These are phyloP conservation scores for Sporodiniella umbellata DNA, from an alignment of 371 early-diverging fungal species.

Conservation along the genomic window DNA sequence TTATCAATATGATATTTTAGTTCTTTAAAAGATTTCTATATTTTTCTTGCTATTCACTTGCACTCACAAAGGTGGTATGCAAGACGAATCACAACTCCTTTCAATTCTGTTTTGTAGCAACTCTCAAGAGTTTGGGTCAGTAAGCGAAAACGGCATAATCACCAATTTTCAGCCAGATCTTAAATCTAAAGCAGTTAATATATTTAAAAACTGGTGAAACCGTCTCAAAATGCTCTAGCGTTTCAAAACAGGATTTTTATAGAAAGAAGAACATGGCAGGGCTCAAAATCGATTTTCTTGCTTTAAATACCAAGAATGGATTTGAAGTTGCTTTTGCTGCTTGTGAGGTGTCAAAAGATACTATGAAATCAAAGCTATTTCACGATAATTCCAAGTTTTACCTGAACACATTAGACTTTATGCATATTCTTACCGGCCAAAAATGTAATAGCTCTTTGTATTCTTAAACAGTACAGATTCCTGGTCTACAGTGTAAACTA, in stretches of 20 bases:
- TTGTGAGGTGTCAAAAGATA: conserved; percentile 3
- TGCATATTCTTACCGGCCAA: neutral
- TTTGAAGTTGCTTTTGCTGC: conserved; percentile 2
- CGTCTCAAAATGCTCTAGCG: neutral
- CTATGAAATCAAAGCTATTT: neutral
- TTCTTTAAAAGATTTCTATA: too few species aligned
- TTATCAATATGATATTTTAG: too few species aligned
- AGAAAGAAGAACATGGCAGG: conserved; percentile 1
- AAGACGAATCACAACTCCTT: neutral
- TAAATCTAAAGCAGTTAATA: neutral
- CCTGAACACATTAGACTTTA: neutral
- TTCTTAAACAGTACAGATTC: neutral
- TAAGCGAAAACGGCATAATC: neutral
- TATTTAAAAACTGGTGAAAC: conserved; percentile 13
- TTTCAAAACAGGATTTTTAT: conserved; percentile 4
- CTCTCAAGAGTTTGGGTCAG: neutral
- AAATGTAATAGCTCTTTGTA: neutral
- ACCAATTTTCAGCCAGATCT: conserved; percentile 1
- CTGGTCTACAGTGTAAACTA: neutral
- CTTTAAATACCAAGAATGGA: neutral
- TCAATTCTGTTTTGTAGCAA: neutral
- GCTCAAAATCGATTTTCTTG: conserved; percentile 7
- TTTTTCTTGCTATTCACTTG: too few species aligned
- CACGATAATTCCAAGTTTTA: neutral
- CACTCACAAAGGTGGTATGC: neutral